Evolutionary conservation across 2,329 filamentous ascomycete genomes (phyloP).

Genomic region (Chrysoporthe puriensis): DNA sequence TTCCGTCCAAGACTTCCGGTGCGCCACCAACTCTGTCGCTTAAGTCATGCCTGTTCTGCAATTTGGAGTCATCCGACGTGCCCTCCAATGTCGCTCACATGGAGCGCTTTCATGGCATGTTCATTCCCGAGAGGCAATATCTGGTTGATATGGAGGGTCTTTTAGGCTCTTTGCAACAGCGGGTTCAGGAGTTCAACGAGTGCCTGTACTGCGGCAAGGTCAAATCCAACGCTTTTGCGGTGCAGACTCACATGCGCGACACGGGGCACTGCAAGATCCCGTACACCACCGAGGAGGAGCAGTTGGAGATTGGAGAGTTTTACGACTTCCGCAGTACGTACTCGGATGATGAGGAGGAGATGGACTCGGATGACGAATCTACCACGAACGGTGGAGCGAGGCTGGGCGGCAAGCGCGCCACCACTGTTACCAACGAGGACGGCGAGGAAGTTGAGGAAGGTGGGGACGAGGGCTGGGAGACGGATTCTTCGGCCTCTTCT

Average conservation of each 20-base stretch:
- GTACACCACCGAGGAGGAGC: slow-evolving; percentile 84
- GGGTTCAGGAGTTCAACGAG: slow-evolving; percentile 78
- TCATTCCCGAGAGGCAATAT: slow-evolving; percentile 87
- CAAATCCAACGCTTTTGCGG: slow-evolving; percentile 75
- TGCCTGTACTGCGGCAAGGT: slow-evolving; percentile 88
- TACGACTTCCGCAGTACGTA: slow-evolving; percentile 98
- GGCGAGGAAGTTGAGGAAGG: slow-evolving; percentile 58
- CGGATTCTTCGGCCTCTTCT: slow-evolving; percentile 87
- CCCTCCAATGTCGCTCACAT: slow-evolving; percentile 85
- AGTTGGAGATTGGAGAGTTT: slow-evolving; percentile 92
- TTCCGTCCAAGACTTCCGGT: slow-evolving; percentile 36
- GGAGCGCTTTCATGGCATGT: slow-evolving; percentile 92
- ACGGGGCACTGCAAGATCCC: slow-evolving; percentile 97
- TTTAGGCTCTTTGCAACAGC: slow-evolving; percentile 75
- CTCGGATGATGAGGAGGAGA: slow-evolving; percentile 75
- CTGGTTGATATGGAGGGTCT: slow-evolving; percentile 82
- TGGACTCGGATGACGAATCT: slow-evolving; percentile 58
- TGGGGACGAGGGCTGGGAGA: slow-evolving; percentile 87
- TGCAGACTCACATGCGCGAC: slow-evolving; percentile 97
- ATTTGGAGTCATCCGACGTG: slow-evolving; percentile 76
- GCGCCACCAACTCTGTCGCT: slow-evolving; percentile 43
- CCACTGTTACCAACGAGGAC: slow-evolving; percentile 53
- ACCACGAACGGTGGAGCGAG: slow-evolving; percentile 66
- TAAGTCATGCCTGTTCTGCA: slow-evolving; percentile 85
- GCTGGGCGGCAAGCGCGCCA: slow-evolving; percentile 63